Evolutionary conservation across 176 grass and related monocot species (phyloP).

Genomic region (Aegilops speltoides): DNA sequence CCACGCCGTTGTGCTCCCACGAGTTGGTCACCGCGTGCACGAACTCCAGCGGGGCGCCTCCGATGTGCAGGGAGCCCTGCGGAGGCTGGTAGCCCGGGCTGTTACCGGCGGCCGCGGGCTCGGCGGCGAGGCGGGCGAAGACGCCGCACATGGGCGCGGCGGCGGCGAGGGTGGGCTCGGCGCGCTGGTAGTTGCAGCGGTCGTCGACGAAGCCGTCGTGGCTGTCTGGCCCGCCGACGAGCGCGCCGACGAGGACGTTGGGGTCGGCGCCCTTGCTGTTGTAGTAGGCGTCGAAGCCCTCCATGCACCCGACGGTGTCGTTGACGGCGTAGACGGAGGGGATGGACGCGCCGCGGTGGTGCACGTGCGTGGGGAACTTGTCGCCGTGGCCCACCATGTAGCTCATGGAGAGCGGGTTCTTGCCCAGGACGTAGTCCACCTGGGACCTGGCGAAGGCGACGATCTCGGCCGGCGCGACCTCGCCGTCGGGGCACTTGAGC

Average conservation of each 20-base stretch:
- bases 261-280: slow-evolving; percentile 54
- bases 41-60: slow-evolving; percentile 48
- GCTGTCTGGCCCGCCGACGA: slow-evolving; percentile 73
- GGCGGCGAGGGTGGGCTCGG: slow-evolving; percentile 63
- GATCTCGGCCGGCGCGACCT: slow-evolving; percentile 53
- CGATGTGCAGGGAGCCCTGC: background rate
- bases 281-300: slow-evolving; percentile 86
- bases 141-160: slow-evolving; percentile 74
- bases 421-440: slow-evolving; percentile 83
- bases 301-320: slow-evolving; percentile 52
- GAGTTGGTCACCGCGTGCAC: slow-evolving; percentile 68
- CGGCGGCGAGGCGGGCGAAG: slow-evolving; percentile 53
- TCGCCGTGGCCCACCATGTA: slow-evolving; percentile 79
- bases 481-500: slow-evolving; percentile 69
- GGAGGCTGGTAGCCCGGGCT: background rate
- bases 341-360: slow-evolving; percentile 94
- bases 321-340: slow-evolving; percentile 45
- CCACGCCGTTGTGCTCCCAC: slow-evolving; percentile 48
- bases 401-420: slow-evolving; percentile 80
- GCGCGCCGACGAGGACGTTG: slow-evolving; percentile 71
- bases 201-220: slow-evolving; percentile 75
- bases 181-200: slow-evolving; percentile 65
- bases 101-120: background rate
- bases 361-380: slow-evolving; percentile 61
- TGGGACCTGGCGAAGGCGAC: slow-evolving; percentile 62